A percentile compares a stretch with the other conserved stretches of the same genome.
Conservation (phyloP, 169 alveolate genomes). For the Blepharisma undulans region DNA sequence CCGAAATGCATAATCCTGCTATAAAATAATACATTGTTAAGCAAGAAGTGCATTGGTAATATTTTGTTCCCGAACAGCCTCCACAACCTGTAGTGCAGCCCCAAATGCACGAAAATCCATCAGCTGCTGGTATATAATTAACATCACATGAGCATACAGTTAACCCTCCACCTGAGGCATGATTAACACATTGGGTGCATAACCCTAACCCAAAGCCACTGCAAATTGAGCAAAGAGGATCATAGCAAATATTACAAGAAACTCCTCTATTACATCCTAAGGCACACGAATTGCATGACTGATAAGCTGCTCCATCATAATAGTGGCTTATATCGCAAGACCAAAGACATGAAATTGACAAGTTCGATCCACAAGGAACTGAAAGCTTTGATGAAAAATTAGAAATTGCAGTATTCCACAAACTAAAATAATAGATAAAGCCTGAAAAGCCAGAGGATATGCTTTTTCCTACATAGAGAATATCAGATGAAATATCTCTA, state of each 20-base stretch:
- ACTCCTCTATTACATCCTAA: neutral
- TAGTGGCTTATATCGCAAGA: neutral
- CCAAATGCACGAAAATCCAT: neutral
- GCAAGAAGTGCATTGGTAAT: conserved; percentile 13
- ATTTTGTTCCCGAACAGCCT: neutral
- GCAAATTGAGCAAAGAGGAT: neutral
- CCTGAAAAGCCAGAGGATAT: neutral
- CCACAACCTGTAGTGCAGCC: neutral
- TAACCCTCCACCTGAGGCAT: neutral
- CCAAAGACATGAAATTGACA: neutral
- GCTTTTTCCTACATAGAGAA: neutral
- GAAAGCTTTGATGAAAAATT: neutral
- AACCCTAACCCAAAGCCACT: neutral
- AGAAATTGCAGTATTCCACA: neutral
- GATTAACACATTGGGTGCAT: neutral
- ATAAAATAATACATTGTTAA: neutral
- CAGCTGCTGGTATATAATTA: neutral
- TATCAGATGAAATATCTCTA: neutral
- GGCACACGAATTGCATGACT: neutral
- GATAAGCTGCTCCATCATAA: neutral
- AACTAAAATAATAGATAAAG: neutral
- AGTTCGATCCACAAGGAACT: neutral
- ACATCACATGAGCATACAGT: neutral
- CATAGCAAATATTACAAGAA: neutral
- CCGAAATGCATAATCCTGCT: neutral